Conservation (phyloP, 768 basidiomycete genomes). For the Amylocystis lapponica region DNA sequence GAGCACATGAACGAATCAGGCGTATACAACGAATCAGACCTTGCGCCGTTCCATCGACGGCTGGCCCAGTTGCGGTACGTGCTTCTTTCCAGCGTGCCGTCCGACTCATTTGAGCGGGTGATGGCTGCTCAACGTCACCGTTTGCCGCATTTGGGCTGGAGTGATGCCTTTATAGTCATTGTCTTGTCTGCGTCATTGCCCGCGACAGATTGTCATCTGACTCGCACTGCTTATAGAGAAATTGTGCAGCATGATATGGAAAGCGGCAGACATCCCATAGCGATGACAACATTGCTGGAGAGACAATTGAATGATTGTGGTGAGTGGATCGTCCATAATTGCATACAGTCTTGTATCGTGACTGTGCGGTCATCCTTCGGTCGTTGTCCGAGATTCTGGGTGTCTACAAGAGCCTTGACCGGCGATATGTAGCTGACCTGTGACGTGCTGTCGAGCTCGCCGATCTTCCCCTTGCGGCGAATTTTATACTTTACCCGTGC, state of each 20-base stretch:
- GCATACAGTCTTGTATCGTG: neutral
- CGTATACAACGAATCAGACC: conserved; percentile 88
- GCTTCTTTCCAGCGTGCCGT: too few species aligned
- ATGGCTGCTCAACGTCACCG: too few species aligned
- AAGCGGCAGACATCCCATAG: conserved; percentile 75
- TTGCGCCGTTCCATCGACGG: conserved; percentile 81
- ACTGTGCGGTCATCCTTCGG: neutral
- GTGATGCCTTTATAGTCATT: too few species aligned
- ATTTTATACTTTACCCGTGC: too few species aligned
- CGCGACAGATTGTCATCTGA: neutral
- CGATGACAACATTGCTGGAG: conserved; percentile 85
- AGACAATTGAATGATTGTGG: conserved; percentile 91
- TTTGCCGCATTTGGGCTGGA: too few species aligned
- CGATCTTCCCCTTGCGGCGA: too few species aligned
- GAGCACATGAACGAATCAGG: conserved; percentile 95
- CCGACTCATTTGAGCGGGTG: too few species aligned
- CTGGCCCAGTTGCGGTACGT: conserved; percentile 66
- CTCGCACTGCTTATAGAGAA: conserved; percentile 20
- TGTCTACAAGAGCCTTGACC: too few species aligned
- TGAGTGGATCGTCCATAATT: conserved; percentile 35
- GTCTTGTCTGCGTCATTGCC: neutral
- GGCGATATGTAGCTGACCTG: too few species aligned
- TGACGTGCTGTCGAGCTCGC: too few species aligned
- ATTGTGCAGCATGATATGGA: conserved; percentile 83
- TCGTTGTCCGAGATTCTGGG: too few species aligned